Evolutionary conservation across 2,329 filamentous ascomycete genomes (phyloP).

Genomic region (Apiospora rasikravindrae): DNA sequence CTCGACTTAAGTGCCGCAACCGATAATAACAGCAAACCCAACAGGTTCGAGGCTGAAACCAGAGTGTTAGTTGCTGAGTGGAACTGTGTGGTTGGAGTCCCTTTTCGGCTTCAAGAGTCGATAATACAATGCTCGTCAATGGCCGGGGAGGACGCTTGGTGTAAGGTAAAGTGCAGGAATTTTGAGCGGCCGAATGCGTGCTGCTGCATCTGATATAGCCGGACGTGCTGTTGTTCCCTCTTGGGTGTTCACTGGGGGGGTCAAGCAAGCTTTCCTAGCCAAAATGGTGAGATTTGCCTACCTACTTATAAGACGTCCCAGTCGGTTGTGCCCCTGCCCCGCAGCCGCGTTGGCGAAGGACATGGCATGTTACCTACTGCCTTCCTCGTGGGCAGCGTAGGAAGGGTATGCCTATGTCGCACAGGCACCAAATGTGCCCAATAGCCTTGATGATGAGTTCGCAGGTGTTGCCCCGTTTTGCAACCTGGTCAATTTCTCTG

Average conservation of each 20-base stretch:
- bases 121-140: background rate
- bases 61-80: background rate
- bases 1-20: background rate
- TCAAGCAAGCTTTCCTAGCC: background rate
- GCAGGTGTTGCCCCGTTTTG: slow-evolving; percentile 13
- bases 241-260: background rate
- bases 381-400: background rate
- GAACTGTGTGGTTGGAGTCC: background rate
- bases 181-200: background rate
- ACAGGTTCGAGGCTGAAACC: background rate
- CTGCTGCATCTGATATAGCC: background rate
- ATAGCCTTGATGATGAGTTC: slow-evolving; percentile 1
- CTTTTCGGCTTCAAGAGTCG: background rate
- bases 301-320: slow-evolving; percentile 4
- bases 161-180: background rate
- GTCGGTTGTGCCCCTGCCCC: background rate
- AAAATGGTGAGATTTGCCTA: background rate
- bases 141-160: background rate
- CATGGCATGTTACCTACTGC: slow-evolving; percentile 3
- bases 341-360: slow-evolving; percentile 13
- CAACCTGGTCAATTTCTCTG: slow-evolving; percentile 12
- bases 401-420: background rate
- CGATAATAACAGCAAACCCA: slow-evolving; percentile 6
- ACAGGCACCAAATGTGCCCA: slow-evolving; percentile 9
- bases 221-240: slow-evolving; percentile 4